Conservation (phyloP, 2,329 filamentous ascomycete genomes). For the Lasiodiplodia citricola region DNA sequence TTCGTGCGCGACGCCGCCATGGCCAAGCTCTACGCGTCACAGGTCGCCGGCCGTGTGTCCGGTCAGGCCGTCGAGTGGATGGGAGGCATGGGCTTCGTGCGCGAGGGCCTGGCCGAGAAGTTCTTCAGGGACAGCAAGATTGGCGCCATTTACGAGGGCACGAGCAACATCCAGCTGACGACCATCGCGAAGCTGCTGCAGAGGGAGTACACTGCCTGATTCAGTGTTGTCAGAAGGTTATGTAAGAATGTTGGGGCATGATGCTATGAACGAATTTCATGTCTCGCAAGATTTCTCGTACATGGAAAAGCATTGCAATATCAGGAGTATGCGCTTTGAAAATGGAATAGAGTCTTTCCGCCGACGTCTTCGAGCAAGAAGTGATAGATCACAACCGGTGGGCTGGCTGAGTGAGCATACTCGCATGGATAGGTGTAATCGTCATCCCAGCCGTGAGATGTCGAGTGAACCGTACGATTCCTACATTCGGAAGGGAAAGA, state of each 20-base stretch:
- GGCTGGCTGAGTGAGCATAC: too few species aligned
- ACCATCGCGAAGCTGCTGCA: slow-evolving; percentile 75
- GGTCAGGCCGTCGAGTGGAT: slow-evolving; percentile 96
- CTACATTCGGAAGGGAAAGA: too few species aligned
- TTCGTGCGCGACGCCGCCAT: slow-evolving; percentile 97
- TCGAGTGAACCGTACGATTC: too few species aligned
- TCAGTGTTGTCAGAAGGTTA: slow-evolving; percentile 1
- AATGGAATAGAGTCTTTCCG: too few species aligned
- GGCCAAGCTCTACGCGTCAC: slow-evolving; percentile 94
- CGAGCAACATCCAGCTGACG: slow-evolving; percentile 74
- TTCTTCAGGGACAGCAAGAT: slow-evolving; percentile 98
- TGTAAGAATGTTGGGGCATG: slow-evolving; percentile 74
- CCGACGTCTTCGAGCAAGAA: too few species aligned
- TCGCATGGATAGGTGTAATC: too few species aligned
- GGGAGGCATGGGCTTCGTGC: slow-evolving; percentile 98
- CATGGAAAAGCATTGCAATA: background rate
- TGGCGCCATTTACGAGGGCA: slow-evolving; percentile 95
- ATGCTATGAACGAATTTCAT: slow-evolving; percentile 68
- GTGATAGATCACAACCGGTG: too few species aligned
- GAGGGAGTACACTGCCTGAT: slow-evolving; percentile 67
- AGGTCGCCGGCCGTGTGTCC: slow-evolving; percentile 87
- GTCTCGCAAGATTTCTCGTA: slow-evolving; percentile 38
- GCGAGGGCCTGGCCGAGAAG: slow-evolving; percentile 97
- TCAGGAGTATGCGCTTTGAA: background rate
- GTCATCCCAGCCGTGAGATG: too few species aligned